Base-by-base conservation (phyloP, 2,329 filamentous ascomycete species). In the Penicillium sp. region DNA sequence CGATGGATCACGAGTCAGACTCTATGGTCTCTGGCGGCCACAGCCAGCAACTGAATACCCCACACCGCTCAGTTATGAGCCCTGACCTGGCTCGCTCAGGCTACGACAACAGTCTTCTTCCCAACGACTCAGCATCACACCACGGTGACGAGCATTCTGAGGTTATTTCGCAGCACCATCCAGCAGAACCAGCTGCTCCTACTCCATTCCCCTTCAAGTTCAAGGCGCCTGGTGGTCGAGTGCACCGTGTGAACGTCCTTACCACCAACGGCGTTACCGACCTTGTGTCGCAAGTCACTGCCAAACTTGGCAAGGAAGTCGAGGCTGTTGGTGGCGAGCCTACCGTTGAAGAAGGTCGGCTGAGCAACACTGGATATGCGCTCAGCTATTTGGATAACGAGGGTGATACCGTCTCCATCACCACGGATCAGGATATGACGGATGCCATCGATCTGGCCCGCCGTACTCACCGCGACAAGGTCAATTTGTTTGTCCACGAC, bases 321-420 rank as follows among this genome's bases (percentile, higher is more conserved):
- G 90, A 94, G 4, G 81, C 85, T 24, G 88, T 99, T 64, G 94
- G 94, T 50, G 94, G 94, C 42, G 81, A 83, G 46, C 90, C 93
- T 1, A 81, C 78, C 0, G 88, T 92, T 20, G 88, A 92, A 55
- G 88, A 96, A 24, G 92, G 91, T 66, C 88, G 86, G 69, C 80
- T 96, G 40, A 85, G 86, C 47, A 83, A 85, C 50, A 82, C 85
- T 35, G 94, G 94, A 7, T 99, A 93, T 69, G 94, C 93, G 29
- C 80, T 99, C 59, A 96, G 92, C 79, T 99, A 97, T 70, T 81
- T 97, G 64, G 94, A 99, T 72, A 93, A 97, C 66, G 94, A 99
- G 71, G 93, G 94, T 55, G 94, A 99, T 72, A 92, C 90, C 0
- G 92, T 99, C 16, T 96, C 92, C 39, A 96, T 99, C 72, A 99